Evolutionary conservation across 1,284 basidiomycete species (phyloP).

Genomic region (Cryptococcus depauperatus): DNA sequence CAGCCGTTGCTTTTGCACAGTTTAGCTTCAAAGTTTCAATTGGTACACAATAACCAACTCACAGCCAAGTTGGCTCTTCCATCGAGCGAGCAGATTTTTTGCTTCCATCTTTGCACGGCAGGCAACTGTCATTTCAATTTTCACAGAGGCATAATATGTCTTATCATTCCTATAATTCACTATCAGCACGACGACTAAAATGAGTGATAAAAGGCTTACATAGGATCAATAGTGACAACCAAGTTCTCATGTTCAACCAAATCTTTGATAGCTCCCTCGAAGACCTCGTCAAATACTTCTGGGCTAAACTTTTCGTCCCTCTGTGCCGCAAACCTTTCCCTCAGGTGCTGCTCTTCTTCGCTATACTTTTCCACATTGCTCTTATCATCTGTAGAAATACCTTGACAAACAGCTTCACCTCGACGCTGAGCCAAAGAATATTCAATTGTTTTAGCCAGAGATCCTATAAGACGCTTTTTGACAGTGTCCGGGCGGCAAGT

Average conservation of each 20-base stretch:
- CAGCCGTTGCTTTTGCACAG: conserved; percentile 23
- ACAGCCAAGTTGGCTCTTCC: conserved; percentile 63
- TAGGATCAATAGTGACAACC: conserved; percentile 59
- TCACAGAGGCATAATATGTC: conserved; percentile 68
- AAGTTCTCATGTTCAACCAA: conserved; percentile 71
- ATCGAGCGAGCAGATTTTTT: conserved; percentile 59
- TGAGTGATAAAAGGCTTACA: conserved; percentile 50
- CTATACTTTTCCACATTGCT: conserved; percentile 72
- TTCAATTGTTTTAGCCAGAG: conserved; percentile 66
- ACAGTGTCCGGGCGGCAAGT: conserved; percentile 73
- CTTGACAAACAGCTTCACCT: conserved; percentile 62
- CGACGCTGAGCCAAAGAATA: conserved; percentile 58
- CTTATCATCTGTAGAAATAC: conserved; percentile 52
- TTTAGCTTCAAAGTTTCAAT: conserved; percentile 7
- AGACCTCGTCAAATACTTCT: conserved; percentile 39
- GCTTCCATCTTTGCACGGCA: conserved; percentile 65
- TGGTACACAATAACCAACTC: too few relatives aligned
- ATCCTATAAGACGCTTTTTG: conserved; percentile 67
- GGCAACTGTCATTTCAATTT: conserved; percentile 59
- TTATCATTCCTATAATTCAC: conserved; percentile 11
- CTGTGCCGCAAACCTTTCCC: conserved; percentile 31
- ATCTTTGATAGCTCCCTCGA: conserved; percentile 66
- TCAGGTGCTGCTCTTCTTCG: conserved; percentile 51
- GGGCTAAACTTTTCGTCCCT: conserved; percentile 19
- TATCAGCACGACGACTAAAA: neutral